Base-by-base conservation (phyloP, 1,284 basidiomycete species). In the Athelia sp. region DNA sequence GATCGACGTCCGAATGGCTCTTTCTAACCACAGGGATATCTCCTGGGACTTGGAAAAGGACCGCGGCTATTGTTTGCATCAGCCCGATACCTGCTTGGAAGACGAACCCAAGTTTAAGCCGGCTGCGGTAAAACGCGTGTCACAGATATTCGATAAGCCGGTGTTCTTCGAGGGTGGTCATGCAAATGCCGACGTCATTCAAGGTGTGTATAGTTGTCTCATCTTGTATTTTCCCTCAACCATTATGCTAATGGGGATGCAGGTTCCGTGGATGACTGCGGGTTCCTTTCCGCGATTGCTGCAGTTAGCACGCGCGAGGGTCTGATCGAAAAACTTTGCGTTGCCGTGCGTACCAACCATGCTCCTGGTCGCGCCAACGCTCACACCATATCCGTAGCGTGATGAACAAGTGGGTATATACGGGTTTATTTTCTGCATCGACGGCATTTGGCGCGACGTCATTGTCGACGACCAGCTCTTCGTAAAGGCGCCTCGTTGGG, bases 361-460 rank as follows among this genome's bases (percentile, higher is more conserved):
- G 3, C 23, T 36, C 24, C n/a, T 8, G 3, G 3, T 38, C 10
- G n/a, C 36, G 4, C 36, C 15, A 40, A 40, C 31, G 10, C 21
- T 21, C 29, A 23, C 1, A n/a, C 32, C 2, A 35, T 18, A 22
- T 17, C 38, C 24, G 15, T 46, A 71, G 68, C 59, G 62, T 17
- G 70, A 73, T 45, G 67, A 71, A 48, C 46, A 58, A 42, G 65
- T 70, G 9, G 78, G 78, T 2, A 61, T 73, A 0, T 73, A 73
- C 50, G 70, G 70, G 2, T 71, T 71, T 54, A 63, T 70, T 23
- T 69, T 71, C 54, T 69, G 63, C 53, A 54, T 67, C 0, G 67
- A 70, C 47, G 60, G 58, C 34, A 57, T 56, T 31, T 71, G 68
- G 68, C 56, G 54, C 4, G 36, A 40, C 47, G 62, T 71, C 18